These are phyloP conservation scores for Cyberlindnera maritima DNA, from an alignment of 805 yeast genomes.

Conservation along the genomic window DNA sequence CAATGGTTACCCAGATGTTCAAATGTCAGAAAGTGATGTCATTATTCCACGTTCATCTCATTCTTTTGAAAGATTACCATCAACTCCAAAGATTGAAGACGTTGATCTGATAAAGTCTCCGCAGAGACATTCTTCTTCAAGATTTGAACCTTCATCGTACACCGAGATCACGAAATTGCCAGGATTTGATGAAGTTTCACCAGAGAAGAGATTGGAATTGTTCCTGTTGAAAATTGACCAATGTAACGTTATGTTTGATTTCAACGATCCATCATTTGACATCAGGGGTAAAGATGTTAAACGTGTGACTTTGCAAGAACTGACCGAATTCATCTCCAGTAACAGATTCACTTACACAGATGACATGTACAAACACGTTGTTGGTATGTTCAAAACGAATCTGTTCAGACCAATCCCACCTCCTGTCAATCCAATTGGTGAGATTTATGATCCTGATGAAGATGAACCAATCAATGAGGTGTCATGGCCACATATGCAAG, in stretches of 20 bases:
- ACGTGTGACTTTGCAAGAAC: conserved; percentile 80
- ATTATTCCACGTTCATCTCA: conserved; percentile 43
- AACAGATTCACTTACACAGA: conserved; percentile 85
- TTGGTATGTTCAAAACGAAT: conserved; percentile 84
- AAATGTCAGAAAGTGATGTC: conserved; percentile 16
- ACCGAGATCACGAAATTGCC: conserved; percentile 76
- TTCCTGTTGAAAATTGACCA: conserved; percentile 90
- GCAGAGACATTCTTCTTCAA: conserved; percentile 86
- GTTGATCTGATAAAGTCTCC: conserved; percentile 83
- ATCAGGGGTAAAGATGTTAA: conserved; percentile 91
- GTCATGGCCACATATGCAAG: conserved; percentile 99
- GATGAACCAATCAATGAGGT: conserved; percentile 96
- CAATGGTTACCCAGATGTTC: conserved; percentile 6
- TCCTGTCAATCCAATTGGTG: conserved; percentile 96
- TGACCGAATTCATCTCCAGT: conserved; percentile 81
- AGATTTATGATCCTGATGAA: conserved; percentile 95
- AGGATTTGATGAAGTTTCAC: conserved; percentile 81
- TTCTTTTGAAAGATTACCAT: conserved; percentile 54
- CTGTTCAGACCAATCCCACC: conserved; percentile 97
- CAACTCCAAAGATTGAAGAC: conserved; percentile 54
- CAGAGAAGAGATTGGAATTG: conserved; percentile 73
- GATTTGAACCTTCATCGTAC: conserved; percentile 77
- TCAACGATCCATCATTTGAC: conserved; percentile 89
- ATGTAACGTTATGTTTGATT: conserved; percentile 92
- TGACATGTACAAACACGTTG: conserved; percentile 85